Base-by-base conservation (phyloP, 306 rosid genomes). In the Vigna unguiculata region DNA sequence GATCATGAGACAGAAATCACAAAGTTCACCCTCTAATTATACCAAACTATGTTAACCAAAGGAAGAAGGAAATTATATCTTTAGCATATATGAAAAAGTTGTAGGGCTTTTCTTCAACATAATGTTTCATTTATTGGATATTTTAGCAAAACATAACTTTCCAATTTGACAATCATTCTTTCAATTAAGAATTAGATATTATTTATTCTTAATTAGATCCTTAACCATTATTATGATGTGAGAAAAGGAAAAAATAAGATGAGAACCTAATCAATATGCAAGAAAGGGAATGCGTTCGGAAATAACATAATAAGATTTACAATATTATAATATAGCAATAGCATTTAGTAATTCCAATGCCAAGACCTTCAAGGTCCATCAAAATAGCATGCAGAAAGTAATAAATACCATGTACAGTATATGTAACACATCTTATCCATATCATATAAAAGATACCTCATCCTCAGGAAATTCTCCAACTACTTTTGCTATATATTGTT, bases 401-500 rank as follows among this genome's bases (percentile, higher is more conserved):
- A 59, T 28, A 28, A 41, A 49, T 20, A 79, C 58, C 21, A 71
- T 60, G 75, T 17, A 72, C 36, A 68, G 10, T 57, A 5, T 57
- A 14, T 71, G 46, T 41, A 70, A 16, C 82, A 80, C 67, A 57
- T 58, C 32, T 74, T 69, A 80, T 60, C 75, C 16, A 81, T 71
- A 49, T 60, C 71, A 80, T 71, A 78, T 58, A 86, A 72, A 63
- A 55, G 54, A 53, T 89, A 91, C 95, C 97, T 86, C 91, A 36
- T 78, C 67, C 85, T 85, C 76, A 7, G 98, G 90, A 82, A 93
- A 93, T 68, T 81, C 88, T 41, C 97, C 98, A 62, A 78, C 72
- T 32, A 93, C 97, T 84, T 86, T 88, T 52, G 98, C 98, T 75
- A 91, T 83, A 57, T 91, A 91, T 79, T 89, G 95, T 75, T 93